Conservation (phyloP, 1,284 basidiomycete species). For the Heliocybe sulcata region DNA sequence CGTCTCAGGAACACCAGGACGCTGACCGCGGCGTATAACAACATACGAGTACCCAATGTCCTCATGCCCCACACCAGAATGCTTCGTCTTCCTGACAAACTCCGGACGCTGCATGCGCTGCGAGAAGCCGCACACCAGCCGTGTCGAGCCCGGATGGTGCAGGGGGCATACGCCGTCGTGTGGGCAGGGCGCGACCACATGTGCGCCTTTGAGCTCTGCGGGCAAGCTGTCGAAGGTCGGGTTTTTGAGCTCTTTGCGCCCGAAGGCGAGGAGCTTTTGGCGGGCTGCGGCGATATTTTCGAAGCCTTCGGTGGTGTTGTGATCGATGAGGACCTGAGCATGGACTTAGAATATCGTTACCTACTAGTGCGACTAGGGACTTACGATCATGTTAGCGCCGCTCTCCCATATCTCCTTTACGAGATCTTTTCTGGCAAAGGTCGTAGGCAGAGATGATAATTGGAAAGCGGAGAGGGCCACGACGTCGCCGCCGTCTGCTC, state of each 20-base stretch:
- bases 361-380: no score
- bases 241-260: slow-evolving; percentile 48
- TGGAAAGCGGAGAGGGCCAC: slow-evolving; percentile 85
- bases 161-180: slow-evolving; percentile 87
- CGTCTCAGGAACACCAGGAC: slow-evolving; percentile 36
- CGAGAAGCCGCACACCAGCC: slow-evolving; percentile 74
- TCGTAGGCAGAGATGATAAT: slow-evolving; percentile 64
- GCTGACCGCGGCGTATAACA: slow-evolving; percentile 73
- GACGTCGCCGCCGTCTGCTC: slow-evolving; percentile 36
- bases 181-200: slow-evolving; percentile 87
- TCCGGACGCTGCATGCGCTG: slow-evolving; percentile 83
- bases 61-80: slow-evolving; percentile 78
- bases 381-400: slow-evolving; percentile 74
- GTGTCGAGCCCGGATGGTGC: slow-evolving; percentile 39
- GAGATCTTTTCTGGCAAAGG: slow-evolving; percentile 56
- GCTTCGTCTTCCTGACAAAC: slow-evolving; percentile 85
- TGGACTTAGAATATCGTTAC: slow-evolving; percentile 11
- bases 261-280: slow-evolving; percentile 67
- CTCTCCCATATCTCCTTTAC: slow-evolving; percentile 88
- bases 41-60: slow-evolving; percentile 89
- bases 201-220: slow-evolving; percentile 41
- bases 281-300: slow-evolving; percentile 80
- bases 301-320: slow-evolving; percentile 75
- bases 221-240: slow-evolving; percentile 26
- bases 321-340: slow-evolving; percentile 80